Evolutionary conservation across 2,329 filamentous ascomycete genomes (phyloP).

Genomic region (Sclerotinia minor): DNA sequence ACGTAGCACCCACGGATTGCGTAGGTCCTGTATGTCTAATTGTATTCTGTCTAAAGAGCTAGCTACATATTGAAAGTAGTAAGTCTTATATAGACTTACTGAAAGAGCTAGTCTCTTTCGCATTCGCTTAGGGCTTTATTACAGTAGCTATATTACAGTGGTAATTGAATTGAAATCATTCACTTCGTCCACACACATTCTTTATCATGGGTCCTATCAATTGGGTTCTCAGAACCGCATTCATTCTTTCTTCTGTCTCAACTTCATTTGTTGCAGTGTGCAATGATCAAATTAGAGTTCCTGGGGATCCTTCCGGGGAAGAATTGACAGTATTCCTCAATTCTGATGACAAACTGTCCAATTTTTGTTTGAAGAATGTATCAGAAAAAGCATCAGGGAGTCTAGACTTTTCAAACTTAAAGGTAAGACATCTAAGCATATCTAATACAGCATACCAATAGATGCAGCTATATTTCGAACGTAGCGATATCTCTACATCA

Average conservation of each 20-base stretch:
- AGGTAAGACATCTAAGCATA: background rate
- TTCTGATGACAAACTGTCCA: background rate
- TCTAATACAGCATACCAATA: background rate
- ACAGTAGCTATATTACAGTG: too few relatives aligned
- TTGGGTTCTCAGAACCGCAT: background rate
- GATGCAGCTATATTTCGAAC: background rate
- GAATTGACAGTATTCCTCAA: background rate
- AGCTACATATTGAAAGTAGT: too few relatives aligned
- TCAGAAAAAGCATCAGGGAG: background rate
- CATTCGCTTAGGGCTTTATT: too few relatives aligned
- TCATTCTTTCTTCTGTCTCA: constrained; percentile 15
- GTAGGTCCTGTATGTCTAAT: too few relatives aligned
- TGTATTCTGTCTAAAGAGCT: too few relatives aligned
- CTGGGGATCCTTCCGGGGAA: background rate
- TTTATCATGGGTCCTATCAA: constrained; percentile 3
- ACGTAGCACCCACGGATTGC: too few relatives aligned
- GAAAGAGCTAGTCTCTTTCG: too few relatives aligned
- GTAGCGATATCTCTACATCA: background rate
- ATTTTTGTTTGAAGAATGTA: background rate
- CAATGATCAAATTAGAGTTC: background rate
- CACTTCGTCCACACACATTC: background rate
- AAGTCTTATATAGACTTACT: too few relatives aligned
- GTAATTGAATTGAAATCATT: too few relatives aligned
- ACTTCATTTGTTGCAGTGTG: background rate
- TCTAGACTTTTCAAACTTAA: background rate